A percentile compares a stretch with the other conserved stretches of the same genome.
phyloP scores from a whole-genome alignment of 495 filamentous ascomycete species.

The Aspergillus mulundensis region DNA sequence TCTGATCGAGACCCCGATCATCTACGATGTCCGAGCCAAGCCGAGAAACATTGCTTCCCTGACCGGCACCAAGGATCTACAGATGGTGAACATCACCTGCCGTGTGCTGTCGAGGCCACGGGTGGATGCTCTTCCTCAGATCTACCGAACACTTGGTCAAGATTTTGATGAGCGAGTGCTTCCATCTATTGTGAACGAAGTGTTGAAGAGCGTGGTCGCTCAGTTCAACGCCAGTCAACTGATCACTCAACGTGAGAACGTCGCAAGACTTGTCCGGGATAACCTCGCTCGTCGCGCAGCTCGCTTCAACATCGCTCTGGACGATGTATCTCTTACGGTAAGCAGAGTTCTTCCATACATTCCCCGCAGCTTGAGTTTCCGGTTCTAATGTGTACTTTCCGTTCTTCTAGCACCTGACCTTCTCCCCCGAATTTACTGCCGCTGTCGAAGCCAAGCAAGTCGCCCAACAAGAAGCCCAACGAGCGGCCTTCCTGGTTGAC shows the following conservation, averaged over 20 bases:
- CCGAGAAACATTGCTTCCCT: constrained; percentile 95
- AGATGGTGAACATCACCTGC: constrained; percentile 99
- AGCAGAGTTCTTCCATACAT: constrained; percentile 16
- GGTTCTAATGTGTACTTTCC: constrained; percentile 15
- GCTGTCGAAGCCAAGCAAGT: constrained; percentile 99
- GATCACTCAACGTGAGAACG: constrained; percentile 97
- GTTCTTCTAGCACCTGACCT: constrained; percentile 77
- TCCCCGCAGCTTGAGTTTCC: not conserved
- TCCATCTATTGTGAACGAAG: constrained; percentile 97
- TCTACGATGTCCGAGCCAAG: constrained; percentile 96
- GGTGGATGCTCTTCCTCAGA: constrained; percentile 84
- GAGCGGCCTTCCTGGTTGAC: constrained; percentile 96
- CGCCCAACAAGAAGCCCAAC: constrained; percentile 95
- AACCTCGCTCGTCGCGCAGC: constrained; percentile 87
- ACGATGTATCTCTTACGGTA: constrained; percentile 97
- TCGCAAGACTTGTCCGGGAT: constrained; percentile 84
- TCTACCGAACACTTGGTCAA: constrained; percentile 90
- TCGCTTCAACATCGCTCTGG: constrained; percentile 93
- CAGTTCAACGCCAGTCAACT: constrained; percentile 99
- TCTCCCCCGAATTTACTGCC: constrained; percentile 98
- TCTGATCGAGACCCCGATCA: constrained; percentile 95
- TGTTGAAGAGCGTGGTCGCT: constrained; percentile 96
- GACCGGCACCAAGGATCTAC: constrained; percentile 96
- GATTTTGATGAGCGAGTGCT: constrained; percentile 97
- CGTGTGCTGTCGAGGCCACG: constrained; percentile 94